phyloP scores from a whole-genome alignment of 2,329 filamentous ascomycete genomes.

The Albifimbria verrucaria region DNA sequence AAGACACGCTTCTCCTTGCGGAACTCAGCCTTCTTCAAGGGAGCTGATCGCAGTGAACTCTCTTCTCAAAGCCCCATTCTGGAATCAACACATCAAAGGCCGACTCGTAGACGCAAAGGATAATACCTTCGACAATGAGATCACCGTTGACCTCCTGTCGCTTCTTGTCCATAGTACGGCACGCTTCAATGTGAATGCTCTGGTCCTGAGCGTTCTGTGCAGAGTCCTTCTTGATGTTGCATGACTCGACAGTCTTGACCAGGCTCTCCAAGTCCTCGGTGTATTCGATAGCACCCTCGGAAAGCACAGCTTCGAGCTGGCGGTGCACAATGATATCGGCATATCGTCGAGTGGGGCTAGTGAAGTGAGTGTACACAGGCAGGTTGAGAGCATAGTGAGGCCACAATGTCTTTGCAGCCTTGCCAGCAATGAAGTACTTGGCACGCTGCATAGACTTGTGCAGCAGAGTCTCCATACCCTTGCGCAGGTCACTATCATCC shows the following conservation, averaged over 20 bases:
- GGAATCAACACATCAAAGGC: constrained; percentile 98
- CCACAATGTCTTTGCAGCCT: constrained; percentile 72
- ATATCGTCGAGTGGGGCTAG: constrained; percentile 90
- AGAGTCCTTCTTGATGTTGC: constrained; percentile 99
- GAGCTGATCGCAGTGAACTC: constrained; percentile 96
- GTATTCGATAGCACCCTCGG: constrained; percentile 78
- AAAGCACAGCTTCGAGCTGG: constrained; percentile 84
- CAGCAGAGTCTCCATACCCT: constrained; percentile 95
- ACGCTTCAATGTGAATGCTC: constrained; percentile 97
- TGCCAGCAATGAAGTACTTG: constrained; percentile 88
- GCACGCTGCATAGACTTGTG: constrained; percentile 95
- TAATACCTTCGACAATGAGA: constrained; percentile 91
- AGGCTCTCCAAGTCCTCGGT: constrained; percentile 84
- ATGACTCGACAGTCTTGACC: constrained; percentile 88
- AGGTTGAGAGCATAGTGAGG: constrained; percentile 91
- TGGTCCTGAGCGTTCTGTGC: constrained; percentile 97
- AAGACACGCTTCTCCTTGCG: constrained; percentile 92
- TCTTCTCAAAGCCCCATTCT: constrained; percentile 98
- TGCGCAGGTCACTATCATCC: constrained; percentile 82
- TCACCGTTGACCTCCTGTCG: constrained; percentile 84
- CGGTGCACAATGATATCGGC: constrained; percentile 94
- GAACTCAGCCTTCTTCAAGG: constrained; percentile 99
- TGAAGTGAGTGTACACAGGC: constrained; percentile 95
- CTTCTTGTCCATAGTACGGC: constrained; percentile 91
- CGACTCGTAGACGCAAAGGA: constrained; percentile 96